Base-by-base conservation (phyloP, 768 basidiomycete species). In the Trametes elegans region DNA sequence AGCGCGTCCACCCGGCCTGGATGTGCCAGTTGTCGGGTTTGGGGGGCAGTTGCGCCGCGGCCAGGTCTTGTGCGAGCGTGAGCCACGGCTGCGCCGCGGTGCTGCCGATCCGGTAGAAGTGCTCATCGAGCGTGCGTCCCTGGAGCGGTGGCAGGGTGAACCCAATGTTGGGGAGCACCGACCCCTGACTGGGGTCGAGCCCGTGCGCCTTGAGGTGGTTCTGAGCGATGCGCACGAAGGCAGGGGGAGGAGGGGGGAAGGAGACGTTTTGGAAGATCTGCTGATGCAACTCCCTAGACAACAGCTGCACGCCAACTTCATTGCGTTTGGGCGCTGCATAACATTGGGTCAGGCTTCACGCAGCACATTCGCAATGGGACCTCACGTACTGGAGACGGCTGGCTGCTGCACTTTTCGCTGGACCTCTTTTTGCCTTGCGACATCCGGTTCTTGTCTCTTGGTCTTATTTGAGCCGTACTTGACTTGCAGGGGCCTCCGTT, bases 1-100 rank as follows among this genome's bases (percentile, higher is more conserved):
- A 98, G 64, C 87, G 87, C 3, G 91, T 95, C 97, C 96, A 98
- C 11, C 96, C 96, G 0, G 87, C 76, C 68, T 82, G 85, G 68
- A 73, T 61, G 59, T 69, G 73, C 73, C 82, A 87, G 28, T 68
- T 61, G 6, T 76, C 74, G 0, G 87, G 86, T 59, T 78, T 79
- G 0, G 83, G 82, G 9, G 90, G 90, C 3, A 93, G 67, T 3
- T 76, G 46, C 26, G 71, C 69, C 7, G 69, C 63, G 2, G 82
- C 76, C 61, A 92, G 82, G 7, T 72, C 65, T 52, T 82, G 76
- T 5, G 92, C 83, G 50, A 94, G 76, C 5, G 77, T 68, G 10
- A 92, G 76, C 81, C 90, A 94, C 2, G 94, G 94, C 64, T 90
- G 79, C 7, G 91, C 82, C 1, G 80, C 76, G 21, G 76, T 72